Percentiles rank a stretch among this genome's conserved stretches.
These are phyloP conservation scores for Cyclotella atomus DNA, from an alignment of 108 stramenopile species.

Conservation along the genomic window DNA sequence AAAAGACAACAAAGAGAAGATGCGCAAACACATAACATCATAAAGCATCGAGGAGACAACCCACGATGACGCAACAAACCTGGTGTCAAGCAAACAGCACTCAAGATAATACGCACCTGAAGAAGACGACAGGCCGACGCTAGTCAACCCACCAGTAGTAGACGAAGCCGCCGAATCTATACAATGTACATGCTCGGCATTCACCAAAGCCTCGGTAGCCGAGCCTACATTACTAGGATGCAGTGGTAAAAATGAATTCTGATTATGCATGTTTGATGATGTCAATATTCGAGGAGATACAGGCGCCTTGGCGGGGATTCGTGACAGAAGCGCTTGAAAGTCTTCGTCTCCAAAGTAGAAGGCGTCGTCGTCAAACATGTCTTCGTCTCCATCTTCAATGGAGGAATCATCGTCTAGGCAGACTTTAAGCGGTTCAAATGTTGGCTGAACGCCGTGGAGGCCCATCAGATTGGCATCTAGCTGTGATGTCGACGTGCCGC, in stretches of 20 bases:
- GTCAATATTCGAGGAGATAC: constrained; percentile 1
- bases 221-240: constrained; percentile 11
- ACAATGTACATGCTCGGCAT: not conserved
- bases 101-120: not conserved
- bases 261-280: not conserved
- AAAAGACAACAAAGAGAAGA: no score
- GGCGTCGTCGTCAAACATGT: constrained; percentile 54
- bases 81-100: not conserved
- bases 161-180: constrained; percentile 17
- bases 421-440: constrained; percentile 46
- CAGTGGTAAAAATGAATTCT: constrained; percentile 22
- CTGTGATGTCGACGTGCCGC: not conserved
- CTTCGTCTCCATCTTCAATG: constrained; percentile 50
- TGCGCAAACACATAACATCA: no score
- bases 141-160: constrained; percentile 6
- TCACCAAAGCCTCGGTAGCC: constrained; percentile 9
- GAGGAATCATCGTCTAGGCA: constrained; percentile 53
- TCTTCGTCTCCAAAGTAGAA: constrained; percentile 57
- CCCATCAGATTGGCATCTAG: not conserved
- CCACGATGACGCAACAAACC: not conserved
- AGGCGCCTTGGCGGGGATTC: constrained; percentile 21
- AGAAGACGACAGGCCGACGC: constrained; percentile 11
- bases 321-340: constrained; percentile 41
- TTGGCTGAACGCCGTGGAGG: constrained; percentile 9
- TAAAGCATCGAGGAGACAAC: not conserved